phyloP scores from a whole-genome alignment of 1,139 yeast genomes.

The Wickerhamomyces sp. region DNA sequence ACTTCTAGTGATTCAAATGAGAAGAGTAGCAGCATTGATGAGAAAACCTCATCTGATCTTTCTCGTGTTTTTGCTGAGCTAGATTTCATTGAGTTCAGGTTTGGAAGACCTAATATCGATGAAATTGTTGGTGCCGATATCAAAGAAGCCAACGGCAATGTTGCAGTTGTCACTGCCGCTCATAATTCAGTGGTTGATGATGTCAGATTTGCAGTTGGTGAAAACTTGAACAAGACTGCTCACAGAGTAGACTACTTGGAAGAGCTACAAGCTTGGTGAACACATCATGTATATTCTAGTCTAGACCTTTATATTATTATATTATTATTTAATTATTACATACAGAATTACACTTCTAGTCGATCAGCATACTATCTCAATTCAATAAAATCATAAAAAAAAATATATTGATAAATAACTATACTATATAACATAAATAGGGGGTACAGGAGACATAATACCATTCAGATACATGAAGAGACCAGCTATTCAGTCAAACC shows the following conservation, averaged over 20 bases:
- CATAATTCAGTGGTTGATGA: slow-evolving; percentile 49
- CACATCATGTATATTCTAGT: not conserved
- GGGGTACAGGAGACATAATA: not conserved
- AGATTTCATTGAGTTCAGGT: slow-evolving; percentile 37
- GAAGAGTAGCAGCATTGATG: slow-evolving; percentile 12
- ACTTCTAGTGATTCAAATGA: slow-evolving; percentile 13
- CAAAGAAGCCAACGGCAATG: slow-evolving; percentile 33
- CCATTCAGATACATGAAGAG: not conserved
- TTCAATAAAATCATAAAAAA: no score
- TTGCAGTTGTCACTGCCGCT: slow-evolving; percentile 43
- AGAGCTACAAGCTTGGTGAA: slow-evolving; percentile 8
- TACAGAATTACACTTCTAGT: no score
- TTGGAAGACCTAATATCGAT: slow-evolving; percentile 42
- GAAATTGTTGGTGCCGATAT: slow-evolving; percentile 33
- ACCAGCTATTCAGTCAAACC: slow-evolving; percentile 9
- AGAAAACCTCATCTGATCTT: slow-evolving; percentile 12
- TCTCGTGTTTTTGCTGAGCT: slow-evolving; percentile 18
- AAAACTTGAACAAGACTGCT: slow-evolving; percentile 5
- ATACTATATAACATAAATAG: no score
- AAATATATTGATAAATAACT: not conserved
- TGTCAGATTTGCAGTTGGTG: slow-evolving; percentile 30
- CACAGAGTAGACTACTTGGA: slow-evolving; percentile 7
- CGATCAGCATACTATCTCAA: no score
- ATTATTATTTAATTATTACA: not conserved
- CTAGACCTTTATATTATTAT: not conserved